Evolutionary conservation across 495 filamentous ascomycete genomes (phyloP).

Genomic region (Chaetomium tenue): DNA sequence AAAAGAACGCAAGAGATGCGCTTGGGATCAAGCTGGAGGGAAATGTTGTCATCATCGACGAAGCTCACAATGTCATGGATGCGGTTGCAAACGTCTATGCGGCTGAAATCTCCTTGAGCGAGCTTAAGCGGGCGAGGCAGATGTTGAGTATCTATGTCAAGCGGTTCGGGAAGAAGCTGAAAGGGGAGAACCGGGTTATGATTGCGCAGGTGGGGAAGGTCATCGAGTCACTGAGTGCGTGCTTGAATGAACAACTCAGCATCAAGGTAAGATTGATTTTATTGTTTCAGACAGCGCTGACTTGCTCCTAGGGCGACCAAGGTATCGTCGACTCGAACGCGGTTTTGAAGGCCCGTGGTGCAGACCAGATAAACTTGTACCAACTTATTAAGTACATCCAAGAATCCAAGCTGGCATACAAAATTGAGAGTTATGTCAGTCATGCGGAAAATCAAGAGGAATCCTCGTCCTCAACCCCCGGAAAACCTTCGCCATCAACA

Average conservation of each 20-base stretch:
- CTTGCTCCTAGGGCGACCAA: conserved; percentile 43
- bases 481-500: conserved; percentile 43
- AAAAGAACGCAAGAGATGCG: conserved; percentile 85
- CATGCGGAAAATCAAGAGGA: conserved; percentile 53
- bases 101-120: conserved; percentile 65
- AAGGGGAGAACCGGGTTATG: conserved; percentile 88
- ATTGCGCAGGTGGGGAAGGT: conserved; percentile 81
- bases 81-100: conserved; percentile 87
- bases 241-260: conserved; percentile 54
- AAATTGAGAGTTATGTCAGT: conserved; percentile 82
- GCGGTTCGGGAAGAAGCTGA: conserved; percentile 79
- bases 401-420: conserved; percentile 89
- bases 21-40: conserved; percentile 80
- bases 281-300: not conserved
- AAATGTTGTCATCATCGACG: conserved; percentile 90
- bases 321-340: conserved; percentile 61
- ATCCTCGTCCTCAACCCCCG: conserved; percentile 19
- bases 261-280: conserved; percentile 37
- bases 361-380: conserved; percentile 92
- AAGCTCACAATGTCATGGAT: conserved; percentile 97
- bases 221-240: conserved; percentile 68
- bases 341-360: conserved; percentile 78
- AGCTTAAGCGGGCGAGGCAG: conserved; percentile 66
- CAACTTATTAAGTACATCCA: conserved; percentile 83
- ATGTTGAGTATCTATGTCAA: conserved; percentile 80